Conservation (phyloP, 768 basidiomycete species). For the Phanerodontia chrysosporium region DNA sequence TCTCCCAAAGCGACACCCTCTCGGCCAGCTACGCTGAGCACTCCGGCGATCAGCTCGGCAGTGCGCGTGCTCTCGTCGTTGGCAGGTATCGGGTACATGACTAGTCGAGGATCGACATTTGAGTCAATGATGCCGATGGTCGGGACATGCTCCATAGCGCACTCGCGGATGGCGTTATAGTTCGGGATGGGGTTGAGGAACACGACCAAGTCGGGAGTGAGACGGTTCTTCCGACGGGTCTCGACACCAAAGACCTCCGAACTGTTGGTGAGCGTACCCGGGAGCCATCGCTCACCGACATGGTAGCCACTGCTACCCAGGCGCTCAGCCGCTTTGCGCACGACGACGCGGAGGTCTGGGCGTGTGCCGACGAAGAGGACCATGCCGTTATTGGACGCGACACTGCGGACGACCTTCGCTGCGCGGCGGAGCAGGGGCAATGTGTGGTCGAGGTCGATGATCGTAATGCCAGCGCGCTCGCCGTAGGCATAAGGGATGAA, state of each 20-base stretch:
- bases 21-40: slow-evolving; percentile 83
- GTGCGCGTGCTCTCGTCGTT: slow-evolving; percentile 93
- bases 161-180: slow-evolving; percentile 85
- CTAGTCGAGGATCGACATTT: slow-evolving; percentile 90
- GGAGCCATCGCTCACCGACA: slow-evolving; percentile 86
- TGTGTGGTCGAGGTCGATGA: slow-evolving; percentile 95
- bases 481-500: slow-evolving; percentile 93
- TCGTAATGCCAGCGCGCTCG: slow-evolving; percentile 79
- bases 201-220: slow-evolving; percentile 83
- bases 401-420: slow-evolving; percentile 77
- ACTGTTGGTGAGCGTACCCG: slow-evolving; percentile 92
- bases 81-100: slow-evolving; percentile 98
- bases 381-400: slow-evolving; percentile 77
- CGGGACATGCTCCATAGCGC: slow-evolving; percentile 83
- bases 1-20: slow-evolving; percentile 56
- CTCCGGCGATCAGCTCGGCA: slow-evolving; percentile 86
- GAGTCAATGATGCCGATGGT: slow-evolving; percentile 95
- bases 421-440: slow-evolving; percentile 89
- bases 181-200: slow-evolving; percentile 89
- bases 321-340: slow-evolving; percentile 75
- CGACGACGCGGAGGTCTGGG: slow-evolving; percentile 67
- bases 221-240: slow-evolving; percentile 45
- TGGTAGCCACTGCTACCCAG: slow-evolving; percentile 72
- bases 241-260: slow-evolving; percentile 65
- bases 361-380: slow-evolving; percentile 90